These are phyloP conservation scores for Fragilaria crotonensis DNA, from an alignment of 108 stramenopile genomes.

Conservation along the genomic window DNA sequence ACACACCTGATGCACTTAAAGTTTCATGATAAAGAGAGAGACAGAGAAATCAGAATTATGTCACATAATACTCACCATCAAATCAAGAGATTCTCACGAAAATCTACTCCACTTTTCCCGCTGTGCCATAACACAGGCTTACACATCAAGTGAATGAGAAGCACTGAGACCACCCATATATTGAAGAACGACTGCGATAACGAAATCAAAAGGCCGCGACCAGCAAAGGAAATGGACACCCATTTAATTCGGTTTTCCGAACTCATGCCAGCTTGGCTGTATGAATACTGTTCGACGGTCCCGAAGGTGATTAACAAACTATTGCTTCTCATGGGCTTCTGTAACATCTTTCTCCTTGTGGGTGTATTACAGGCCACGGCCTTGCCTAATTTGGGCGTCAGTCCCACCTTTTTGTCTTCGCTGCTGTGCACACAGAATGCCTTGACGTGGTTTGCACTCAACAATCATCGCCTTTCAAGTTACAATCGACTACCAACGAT, in stretches of 20 bases:
- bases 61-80: too few relatives aligned
- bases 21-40: too few relatives aligned
- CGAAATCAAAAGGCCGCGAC: too few relatives aligned
- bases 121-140: too few relatives aligned
- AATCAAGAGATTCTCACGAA: too few relatives aligned
- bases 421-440: neutral
- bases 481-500: neutral
- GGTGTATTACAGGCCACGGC: neutral
- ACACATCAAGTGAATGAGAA: too few relatives aligned
- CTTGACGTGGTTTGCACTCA: neutral
- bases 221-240: too few relatives aligned
- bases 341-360: constrained; percentile 24
- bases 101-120: too few relatives aligned
- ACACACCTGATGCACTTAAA: too few relatives aligned
- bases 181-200: too few relatives aligned
- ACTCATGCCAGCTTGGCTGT: neutral
- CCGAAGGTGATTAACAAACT: constrained; percentile 29
- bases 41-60: too few relatives aligned
- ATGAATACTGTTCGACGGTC: constrained; percentile 5
- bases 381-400: neutral
- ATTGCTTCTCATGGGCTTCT: constrained; percentile 17
- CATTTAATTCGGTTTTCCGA: neutral
- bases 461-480: neutral
- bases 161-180: too few relatives aligned
- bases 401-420: neutral